phyloP scores from a whole-genome alignment of 2,329 filamentous ascomycete genomes.

The Neonectria magnoliae region DNA sequence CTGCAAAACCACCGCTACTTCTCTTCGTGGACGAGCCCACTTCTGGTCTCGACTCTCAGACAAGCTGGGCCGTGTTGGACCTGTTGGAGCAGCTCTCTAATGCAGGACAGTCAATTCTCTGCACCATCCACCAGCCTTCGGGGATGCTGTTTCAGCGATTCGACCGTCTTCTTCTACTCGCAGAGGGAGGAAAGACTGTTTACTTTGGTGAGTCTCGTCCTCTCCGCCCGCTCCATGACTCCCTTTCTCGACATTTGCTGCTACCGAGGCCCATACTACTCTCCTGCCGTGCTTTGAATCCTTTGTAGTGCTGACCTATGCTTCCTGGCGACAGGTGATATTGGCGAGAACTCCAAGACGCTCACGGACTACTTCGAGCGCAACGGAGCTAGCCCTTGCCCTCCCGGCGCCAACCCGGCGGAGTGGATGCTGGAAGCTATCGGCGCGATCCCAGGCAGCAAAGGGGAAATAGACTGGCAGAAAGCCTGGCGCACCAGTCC shows the following conservation, averaged over 20 bases:
- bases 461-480: slow-evolving; percentile 70
- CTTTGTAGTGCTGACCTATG: background rate
- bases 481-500: slow-evolving; percentile 65
- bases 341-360: slow-evolving; percentile 73
- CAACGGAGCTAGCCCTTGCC: slow-evolving; percentile 72
- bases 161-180: too few species aligned
- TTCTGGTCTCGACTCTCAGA: too few species aligned
- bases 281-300: too few species aligned
- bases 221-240: background rate
- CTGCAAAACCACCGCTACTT: too few species aligned
- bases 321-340: slow-evolving; percentile 64
- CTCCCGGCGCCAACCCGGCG: slow-evolving; percentile 76
- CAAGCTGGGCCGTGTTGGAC: too few species aligned
- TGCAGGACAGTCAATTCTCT: too few species aligned
- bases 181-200: too few species aligned
- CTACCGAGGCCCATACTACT: background rate
- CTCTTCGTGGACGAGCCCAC: too few species aligned
- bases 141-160: too few species aligned
- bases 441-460: slow-evolving; percentile 69
- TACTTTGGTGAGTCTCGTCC: too few species aligned
- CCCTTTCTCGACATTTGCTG: background rate
- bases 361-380: slow-evolving; percentile 79
- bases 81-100: too few species aligned
- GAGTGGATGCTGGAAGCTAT: slow-evolving; percentile 53
- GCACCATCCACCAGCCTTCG: too few species aligned